Evolutionary conservation across 1,284 basidiomycete species (phyloP), one percentile per base, ranked within the genome.

Genomic region (Grifola frondosa): DNA sequence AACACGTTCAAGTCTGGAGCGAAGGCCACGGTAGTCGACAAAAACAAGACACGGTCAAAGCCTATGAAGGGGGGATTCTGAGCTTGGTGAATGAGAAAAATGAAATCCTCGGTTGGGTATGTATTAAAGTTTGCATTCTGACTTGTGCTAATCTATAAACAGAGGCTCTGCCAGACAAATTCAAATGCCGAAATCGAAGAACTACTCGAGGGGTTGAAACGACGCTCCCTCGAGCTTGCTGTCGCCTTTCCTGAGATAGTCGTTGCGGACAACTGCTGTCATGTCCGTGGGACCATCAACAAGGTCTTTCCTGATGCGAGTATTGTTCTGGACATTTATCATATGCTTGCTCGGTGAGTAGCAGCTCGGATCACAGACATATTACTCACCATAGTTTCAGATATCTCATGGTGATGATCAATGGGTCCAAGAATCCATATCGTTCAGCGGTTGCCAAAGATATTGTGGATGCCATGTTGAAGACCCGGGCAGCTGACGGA

Each of bases 241-340:
- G 33, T 58, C 3, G 15, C 44, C 0, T 17, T 39, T 0, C 57
- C 58, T 1, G 51, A 52, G 28, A 50, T 54, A 34, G 51, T 42
- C 0, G 43, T 56, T 13, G 52, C 44, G 1, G 59, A 61, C 43
- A 61, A 59, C 32, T 62, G 59, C 40, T 61, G 58, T 40, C 43
- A 49, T 30, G 50, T 60, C 6, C 32, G 45, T 26, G 32, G 7
- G 17, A 48, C 48, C 17, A 48, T 57, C 4, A 13, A 20, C 22
- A 17, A 21, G 2, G 40, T 37, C 6, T 41, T 59, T 21, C 49
- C 50, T 2, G 30, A 37, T 6, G 38, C 40, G 1, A 10, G 10
- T 2, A 37, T 55, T 1, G 26, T 30, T 6, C 46, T 57, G 0
- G 51, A 57, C 35, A 42, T 54, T 0, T 52, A 40, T 33, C 54